Evolutionary conservation across 2,329 filamentous ascomycete species (phyloP).

Genomic region (Zymoseptoria ardabiliae): DNA sequence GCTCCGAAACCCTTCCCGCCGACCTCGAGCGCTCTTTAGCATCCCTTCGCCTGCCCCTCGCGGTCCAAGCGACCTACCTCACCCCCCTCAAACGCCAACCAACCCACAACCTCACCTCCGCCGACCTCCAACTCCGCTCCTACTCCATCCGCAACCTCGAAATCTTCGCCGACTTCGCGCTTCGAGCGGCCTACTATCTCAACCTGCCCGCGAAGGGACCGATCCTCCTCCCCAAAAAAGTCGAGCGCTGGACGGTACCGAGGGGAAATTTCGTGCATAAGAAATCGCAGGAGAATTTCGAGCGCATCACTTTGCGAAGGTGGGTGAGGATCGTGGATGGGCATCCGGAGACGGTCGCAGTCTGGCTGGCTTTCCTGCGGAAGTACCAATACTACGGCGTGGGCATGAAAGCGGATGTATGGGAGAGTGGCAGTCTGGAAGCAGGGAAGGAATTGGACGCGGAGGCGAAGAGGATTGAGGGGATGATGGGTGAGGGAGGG

Average conservation of each 20-base stretch:
- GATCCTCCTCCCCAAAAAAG: conserved; percentile 75
- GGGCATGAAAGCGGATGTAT: conserved; percentile 98
- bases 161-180: conserved; percentile 88
- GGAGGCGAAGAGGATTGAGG: conserved; percentile 25
- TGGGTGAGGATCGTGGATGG: conserved; percentile 91
- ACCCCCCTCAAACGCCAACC: conserved; percentile 70
- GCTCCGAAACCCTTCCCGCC: conserved; percentile 3
- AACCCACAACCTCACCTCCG: conserved; percentile 71
- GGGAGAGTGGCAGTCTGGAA: conserved; percentile 63
- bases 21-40: conserved; percentile 22
- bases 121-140: conserved; percentile 86
- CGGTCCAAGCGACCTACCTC: conserved; percentile 79
- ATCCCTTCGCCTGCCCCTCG: conserved; percentile 58
- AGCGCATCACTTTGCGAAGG: conserved; percentile 76
- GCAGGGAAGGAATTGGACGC: conserved; percentile 29
- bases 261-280: conserved; percentile 88
- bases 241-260: conserved; percentile 90
- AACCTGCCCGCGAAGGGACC: conserved; percentile 79
- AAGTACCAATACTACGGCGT: conserved; percentile 94
- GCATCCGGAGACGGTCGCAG: conserved; percentile 75
- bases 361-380: conserved; percentile 86
- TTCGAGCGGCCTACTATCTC: conserved; percentile 91
- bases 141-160: conserved; percentile 86
- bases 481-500: conserved; percentile 22
- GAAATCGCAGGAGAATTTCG: conserved; percentile 96